phyloP scores from a whole-genome alignment of 768 basidiomycete species.

The Candolleomyces efflorescens region DNA sequence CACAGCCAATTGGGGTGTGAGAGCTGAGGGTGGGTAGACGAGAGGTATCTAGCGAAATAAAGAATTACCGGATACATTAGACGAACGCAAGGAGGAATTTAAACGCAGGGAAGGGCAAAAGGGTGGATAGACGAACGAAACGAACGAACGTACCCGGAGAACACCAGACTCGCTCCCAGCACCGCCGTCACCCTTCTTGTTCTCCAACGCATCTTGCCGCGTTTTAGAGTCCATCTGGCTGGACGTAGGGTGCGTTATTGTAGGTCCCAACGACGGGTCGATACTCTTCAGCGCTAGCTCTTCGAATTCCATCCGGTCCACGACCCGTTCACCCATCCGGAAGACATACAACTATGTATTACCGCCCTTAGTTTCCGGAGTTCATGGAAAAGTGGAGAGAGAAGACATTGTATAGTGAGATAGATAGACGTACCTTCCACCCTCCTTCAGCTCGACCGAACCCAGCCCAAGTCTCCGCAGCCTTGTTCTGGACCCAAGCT shows the following conservation, averaged over 20 bases:
- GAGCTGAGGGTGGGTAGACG: slow-evolving; percentile 50
- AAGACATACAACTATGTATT: slow-evolving; percentile 61
- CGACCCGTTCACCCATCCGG: slow-evolving; percentile 59
- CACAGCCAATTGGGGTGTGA: slow-evolving; percentile 29
- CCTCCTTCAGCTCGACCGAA: slow-evolving; percentile 66
- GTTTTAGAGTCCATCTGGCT: slow-evolving; percentile 15
- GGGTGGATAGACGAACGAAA: too few relatives aligned
- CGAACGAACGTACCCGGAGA: too few relatives aligned
- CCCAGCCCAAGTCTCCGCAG: slow-evolving; percentile 53
- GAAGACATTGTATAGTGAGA: background rate
- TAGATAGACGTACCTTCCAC: slow-evolving; percentile 59
- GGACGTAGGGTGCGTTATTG: slow-evolving; percentile 25
- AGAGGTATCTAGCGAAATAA: slow-evolving; percentile 52
- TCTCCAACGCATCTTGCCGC: slow-evolving; percentile 6
- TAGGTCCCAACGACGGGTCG: slow-evolving; percentile 66
- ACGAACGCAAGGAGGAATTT: too few relatives aligned
- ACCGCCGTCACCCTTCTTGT: background rate
- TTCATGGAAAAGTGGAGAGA: too few relatives aligned
- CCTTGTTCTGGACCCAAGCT: slow-evolving; percentile 51
- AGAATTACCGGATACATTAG: background rate
- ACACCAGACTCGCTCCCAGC: too few relatives aligned
- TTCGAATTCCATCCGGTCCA: slow-evolving; percentile 76
- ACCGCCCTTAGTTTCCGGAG: too few relatives aligned
- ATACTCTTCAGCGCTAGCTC: slow-evolving; percentile 72
- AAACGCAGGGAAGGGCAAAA: too few relatives aligned